Evolutionary conservation across 495 filamentous ascomycete species (phyloP), one percentile per base, ranked within the genome.

Genomic region (Tuber melanosporum): DNA sequence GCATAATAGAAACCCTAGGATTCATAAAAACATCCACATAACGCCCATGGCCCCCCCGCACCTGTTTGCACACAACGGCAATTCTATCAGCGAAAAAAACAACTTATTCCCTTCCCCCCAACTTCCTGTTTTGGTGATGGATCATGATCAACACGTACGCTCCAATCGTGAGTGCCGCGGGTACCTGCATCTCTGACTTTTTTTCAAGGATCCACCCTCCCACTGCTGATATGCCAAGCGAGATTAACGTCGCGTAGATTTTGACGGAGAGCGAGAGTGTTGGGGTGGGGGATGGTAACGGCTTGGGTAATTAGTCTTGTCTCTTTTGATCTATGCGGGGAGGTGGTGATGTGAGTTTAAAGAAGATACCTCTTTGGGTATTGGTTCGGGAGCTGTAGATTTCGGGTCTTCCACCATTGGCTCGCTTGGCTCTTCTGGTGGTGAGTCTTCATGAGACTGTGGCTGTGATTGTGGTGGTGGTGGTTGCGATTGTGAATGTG

Each of bases 131-230:
- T 66, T 66, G 57, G 57, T 66, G 57, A 5, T 66, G 57, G 57
- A 36, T 66, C 57, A 66, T 66, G 57, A 66, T 66, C 57, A 66
- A 36, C 57, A 66, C 57, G 57, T 66, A 66, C 57, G 57, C 57
- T 66, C 57, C 57, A 66, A 66, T 66, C 26, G 57, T 36, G 26
- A 66, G 57, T 66, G 57, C 57, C 32, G 57, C 57, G 57, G 57
- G 57, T 66, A 66, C 57, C 57, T 66, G 57, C 57, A 66, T 36
- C 57, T 66, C 57, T 14, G 57, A 14, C 26, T 66, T 66, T 17
- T 26, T 66, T 26, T 66, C 14, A 15, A 66, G 26, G 57, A 66
- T 17, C 57, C 57, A 66, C 57, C 57, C 57, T 12, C 57, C 57
- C 12, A 66, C 57, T 26, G 57, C 57, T 15, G 57, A 66, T 66